phyloP scores from a whole-genome alignment of 2,329 filamentous ascomycete genomes.

The Monosporascus sp. region DNA sequence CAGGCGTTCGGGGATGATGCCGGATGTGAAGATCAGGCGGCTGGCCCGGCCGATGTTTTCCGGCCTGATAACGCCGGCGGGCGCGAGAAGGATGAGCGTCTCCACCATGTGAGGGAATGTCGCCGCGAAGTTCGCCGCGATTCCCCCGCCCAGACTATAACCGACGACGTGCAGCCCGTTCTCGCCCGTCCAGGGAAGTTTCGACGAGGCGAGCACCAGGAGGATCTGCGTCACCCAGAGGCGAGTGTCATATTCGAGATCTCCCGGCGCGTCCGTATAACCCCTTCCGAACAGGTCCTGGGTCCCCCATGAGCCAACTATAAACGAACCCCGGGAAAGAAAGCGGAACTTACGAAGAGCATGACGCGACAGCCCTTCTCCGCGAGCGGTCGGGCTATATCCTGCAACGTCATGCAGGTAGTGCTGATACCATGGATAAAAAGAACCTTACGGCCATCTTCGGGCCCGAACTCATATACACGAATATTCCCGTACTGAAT shows the following conservation, averaged over 20 bases:
- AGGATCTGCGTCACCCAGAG: conserved; percentile 71
- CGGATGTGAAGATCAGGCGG: conserved; percentile 49
- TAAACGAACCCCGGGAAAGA: conserved; percentile 9
- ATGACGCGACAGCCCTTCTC: conserved; percentile 70
- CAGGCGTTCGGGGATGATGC: conserved; percentile 47
- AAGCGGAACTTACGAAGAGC: conserved; percentile 57
- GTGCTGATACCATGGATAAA: conserved; percentile 82
- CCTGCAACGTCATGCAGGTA: conserved; percentile 66
- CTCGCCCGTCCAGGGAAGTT: conserved; percentile 59
- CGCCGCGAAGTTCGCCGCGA: conserved; percentile 68
- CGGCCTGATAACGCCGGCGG: conserved; percentile 64
- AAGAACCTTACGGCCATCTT: conserved; percentile 66
- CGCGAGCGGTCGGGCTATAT: conserved; percentile 61
- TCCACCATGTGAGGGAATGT: conserved; percentile 66
- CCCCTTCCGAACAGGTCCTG: conserved; percentile 66
- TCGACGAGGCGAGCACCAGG: conserved; percentile 63
- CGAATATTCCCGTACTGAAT: conserved; percentile 63
- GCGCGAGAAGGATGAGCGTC: conserved; percentile 70
- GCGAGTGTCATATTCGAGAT: conserved; percentile 65
- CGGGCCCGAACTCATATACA: conserved; percentile 78
- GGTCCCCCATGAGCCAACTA: background rate
- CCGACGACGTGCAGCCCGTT: conserved; percentile 62
- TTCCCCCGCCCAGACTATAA: conserved; percentile 77
- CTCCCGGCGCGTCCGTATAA: conserved; percentile 58
- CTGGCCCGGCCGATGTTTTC: conserved; percentile 45